Base-by-base conservation (phyloP, 2,329 filamentous ascomycete species). In the Albophoma yamanashiensis region DNA sequence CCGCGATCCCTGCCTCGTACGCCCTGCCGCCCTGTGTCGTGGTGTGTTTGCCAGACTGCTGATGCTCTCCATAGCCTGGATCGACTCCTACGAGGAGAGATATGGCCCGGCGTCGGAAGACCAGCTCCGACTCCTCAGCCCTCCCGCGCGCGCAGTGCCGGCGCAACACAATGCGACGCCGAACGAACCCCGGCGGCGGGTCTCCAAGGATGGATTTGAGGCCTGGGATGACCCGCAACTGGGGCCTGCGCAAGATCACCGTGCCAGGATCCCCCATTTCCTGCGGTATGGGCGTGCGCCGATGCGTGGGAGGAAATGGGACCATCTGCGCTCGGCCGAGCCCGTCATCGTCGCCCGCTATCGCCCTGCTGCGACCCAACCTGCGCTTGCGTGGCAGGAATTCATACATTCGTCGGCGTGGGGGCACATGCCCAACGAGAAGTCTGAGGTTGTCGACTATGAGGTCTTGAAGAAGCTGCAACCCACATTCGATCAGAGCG, bases 331-430 rank as follows among this genome's bases (percentile, higher is more conserved):
- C 58, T 80, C 81, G 3, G 76, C 79, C 40, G 82, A 85, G 61
- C 82, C 83, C 4, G 82, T 85, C 63, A 84, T 86, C 63, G 79
- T 85, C 56, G 74, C 81, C 31, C 75, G 76, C 47, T 78, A 80
- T 63, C 71, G 72, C 60, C 74, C 76, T 15, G 68, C 74, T 5
- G 69, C 73, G 42, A 68, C 73, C 56, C 74, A 76, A 50, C 72
- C 79, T 15, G 74, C 75, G 60, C 69, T 76, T 27, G 74, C 75
- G 36, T 86, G 82, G 82, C 72, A 73, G 14, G 76, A 79, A 57
- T 85, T 83, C 66, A 72, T 85, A 31, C 74, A 75, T 36, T 82
- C 82, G 15, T 82, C 81, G 3, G 72, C 74, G 7, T 84, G 81
- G 67, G 81, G 80, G 1, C 78, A 74, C 45, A 70, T 74, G 57